phyloP scores from a whole-genome alignment of 2,329 filamentous ascomycete genomes.

The Intubia oerlemansii region DNA sequence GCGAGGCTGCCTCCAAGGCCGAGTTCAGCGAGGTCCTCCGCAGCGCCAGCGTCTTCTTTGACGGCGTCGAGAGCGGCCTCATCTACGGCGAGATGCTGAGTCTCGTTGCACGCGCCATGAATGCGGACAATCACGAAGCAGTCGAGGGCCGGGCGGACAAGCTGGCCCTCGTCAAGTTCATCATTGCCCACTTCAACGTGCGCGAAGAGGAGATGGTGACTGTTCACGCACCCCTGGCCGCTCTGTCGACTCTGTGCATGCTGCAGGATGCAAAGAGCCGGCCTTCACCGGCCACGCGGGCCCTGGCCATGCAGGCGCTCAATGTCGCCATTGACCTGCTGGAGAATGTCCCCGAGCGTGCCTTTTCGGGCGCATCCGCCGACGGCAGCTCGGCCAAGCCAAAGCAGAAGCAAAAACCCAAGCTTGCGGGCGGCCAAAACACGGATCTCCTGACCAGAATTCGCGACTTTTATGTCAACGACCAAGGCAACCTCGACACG shows the following conservation, averaged over 20 bases:
- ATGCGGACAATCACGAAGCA: slow-evolving; percentile 21
- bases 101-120: slow-evolving; percentile 40
- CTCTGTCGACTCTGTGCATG: slow-evolving; percentile 42
- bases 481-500: slow-evolving; percentile 48
- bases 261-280: slow-evolving; percentile 29
- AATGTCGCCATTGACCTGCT: slow-evolving; percentile 34
- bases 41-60: slow-evolving; percentile 90
- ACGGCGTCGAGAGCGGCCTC: slow-evolving; percentile 82
- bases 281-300: slow-evolving; percentile 6
- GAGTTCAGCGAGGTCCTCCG: slow-evolving; percentile 74
- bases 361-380: slow-evolving; percentile 23
- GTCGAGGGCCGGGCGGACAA: slow-evolving; percentile 33
- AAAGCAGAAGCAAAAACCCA: too few relatives aligned
- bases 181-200: slow-evolving; percentile 75
- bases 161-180: slow-evolving; percentile 57
- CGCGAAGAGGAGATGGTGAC: slow-evolving; percentile 90
- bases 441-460: slow-evolving; percentile 38
- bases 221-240: slow-evolving; percentile 59
- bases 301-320: slow-evolving; percentile 15
- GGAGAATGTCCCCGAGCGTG: slow-evolving; percentile 41
- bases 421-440: too few relatives aligned
- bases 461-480: slow-evolving; percentile 43
- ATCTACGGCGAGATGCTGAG: slow-evolving; percentile 72
- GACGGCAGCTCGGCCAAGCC: slow-evolving; percentile 10
- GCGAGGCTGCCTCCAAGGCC: slow-evolving; percentile 36